These are phyloP conservation scores for Lachnellula cervina DNA, from an alignment of 2,329 filamentous ascomycete species.

Conservation along the genomic window DNA sequence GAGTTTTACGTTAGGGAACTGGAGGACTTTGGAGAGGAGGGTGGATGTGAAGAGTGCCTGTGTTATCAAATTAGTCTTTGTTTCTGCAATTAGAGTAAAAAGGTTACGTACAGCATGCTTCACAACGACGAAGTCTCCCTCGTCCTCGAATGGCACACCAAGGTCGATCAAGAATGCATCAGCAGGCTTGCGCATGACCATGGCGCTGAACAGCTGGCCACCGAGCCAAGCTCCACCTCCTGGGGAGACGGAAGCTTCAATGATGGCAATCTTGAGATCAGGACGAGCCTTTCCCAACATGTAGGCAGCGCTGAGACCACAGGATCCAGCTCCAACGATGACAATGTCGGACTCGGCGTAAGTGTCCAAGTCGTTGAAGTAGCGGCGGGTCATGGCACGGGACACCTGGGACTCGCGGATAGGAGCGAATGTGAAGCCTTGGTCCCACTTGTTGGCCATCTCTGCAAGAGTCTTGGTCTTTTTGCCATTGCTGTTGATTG, in stretches of 20 bases:
- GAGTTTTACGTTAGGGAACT: constrained; percentile 88
- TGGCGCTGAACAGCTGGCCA: constrained; percentile 89
- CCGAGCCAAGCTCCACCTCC: constrained; percentile 90
- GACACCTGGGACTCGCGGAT: constrained; percentile 92
- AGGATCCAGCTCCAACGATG: constrained; percentile 86
- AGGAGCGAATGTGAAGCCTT: constrained; percentile 68
- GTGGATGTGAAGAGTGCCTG: constrained; percentile 82
- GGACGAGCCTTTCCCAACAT: constrained; percentile 77
- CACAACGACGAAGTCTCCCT: constrained; percentile 83
- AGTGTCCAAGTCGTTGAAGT: constrained; percentile 82
- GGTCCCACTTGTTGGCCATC: constrained; percentile 72
- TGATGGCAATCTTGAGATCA: constrained; percentile 85
- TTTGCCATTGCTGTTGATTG: constrained; percentile 41
- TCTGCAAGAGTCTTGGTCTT: constrained; percentile 46
- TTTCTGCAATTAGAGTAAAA: background rate
- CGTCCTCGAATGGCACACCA: constrained; percentile 81
- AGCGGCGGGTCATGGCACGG: constrained; percentile 87
- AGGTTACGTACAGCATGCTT: constrained; percentile 64
- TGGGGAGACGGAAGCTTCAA: constrained; percentile 83
- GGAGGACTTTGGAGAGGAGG: constrained; percentile 74
- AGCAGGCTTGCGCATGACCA: constrained; percentile 92
- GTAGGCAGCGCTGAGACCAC: constrained; percentile 80
- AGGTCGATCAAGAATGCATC: constrained; percentile 78
- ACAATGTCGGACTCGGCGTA: constrained; percentile 93
- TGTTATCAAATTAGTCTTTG: background rate